phyloP scores from a whole-genome alignment of 169 alveolate species.

The Amoebophrya sp. region DNA sequence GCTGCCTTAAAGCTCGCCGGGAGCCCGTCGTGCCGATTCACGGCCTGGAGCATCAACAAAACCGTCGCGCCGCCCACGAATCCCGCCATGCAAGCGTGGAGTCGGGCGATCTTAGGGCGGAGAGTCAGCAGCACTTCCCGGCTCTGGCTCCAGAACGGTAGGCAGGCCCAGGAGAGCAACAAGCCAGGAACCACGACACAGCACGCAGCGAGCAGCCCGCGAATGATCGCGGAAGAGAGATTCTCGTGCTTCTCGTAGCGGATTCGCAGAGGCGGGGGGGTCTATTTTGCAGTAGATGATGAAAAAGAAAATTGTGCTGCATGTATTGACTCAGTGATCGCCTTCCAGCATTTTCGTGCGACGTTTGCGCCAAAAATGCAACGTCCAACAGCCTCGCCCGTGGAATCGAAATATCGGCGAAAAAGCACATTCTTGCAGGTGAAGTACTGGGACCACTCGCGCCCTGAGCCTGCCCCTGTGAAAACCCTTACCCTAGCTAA shows the following conservation, averaged over 20 bases:
- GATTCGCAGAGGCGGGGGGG: too few species aligned
- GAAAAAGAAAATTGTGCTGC: too few species aligned
- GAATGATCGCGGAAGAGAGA: not conserved
- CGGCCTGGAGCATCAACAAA: not conserved
- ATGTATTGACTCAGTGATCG: too few species aligned
- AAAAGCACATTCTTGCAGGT: too few species aligned
- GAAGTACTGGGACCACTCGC: too few species aligned
- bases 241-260: not conserved
- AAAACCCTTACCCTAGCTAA: too few species aligned
- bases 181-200: not conserved
- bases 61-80: not conserved
- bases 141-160: not conserved
- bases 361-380: too few species aligned
- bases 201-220: not conserved
- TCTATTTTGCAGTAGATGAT: too few species aligned
- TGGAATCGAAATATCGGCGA: too few species aligned
- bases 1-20: not conserved
- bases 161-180: not conserved
- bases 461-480: too few species aligned
- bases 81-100: not conserved
- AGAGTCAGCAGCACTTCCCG: not conserved
- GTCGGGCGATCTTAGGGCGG: not conserved
- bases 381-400: too few species aligned
- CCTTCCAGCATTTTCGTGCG: too few species aligned
- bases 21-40: not conserved